Base-by-base conservation (phyloP, 2,329 filamentous ascomycete species). In the Alternaria sp. region DNA sequence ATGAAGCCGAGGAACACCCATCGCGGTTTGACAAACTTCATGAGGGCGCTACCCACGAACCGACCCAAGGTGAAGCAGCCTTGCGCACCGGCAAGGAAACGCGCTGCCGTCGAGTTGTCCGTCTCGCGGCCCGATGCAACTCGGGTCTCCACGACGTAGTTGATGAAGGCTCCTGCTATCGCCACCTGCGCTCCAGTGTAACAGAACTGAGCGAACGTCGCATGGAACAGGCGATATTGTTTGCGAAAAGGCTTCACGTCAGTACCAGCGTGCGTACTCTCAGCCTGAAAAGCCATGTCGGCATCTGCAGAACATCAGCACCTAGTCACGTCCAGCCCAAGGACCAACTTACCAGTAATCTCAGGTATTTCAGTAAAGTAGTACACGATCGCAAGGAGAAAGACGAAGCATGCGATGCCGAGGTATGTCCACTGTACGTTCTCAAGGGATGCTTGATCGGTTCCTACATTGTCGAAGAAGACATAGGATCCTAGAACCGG, bases 221-320 rank as follows among this genome's bases (percentile, higher is more conserved):
- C 91, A 68, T 92, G 89, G 81, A 93, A 92, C 3, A 93, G 82
- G 24, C 86, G 86, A 75, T 90, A 92, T 72, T 89, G 86, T 64
- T 84, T 86, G 52, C 72, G 70, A 66, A 89, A 81, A 0, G 85
- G 84, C 54, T 83, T 80, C 26, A 79, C 72, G 51, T 82, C 73
- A 5, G 74, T 72, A 3, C 70, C 72, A 11, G 71, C 74, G 41
- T 77, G 70, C 14, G 75, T 73, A 24, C 66, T 68, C 40, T 71
- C 66, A 11, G 74, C 83, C 67, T 86, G 83, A 33, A 83, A 79
- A 5, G 79, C 80, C 85, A 88, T 88, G 69, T 88, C 86, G 48
- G 71, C 70, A 49, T 74, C 71, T 63, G 33, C 9, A 24, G 4
- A 5, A 23, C 11, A 14, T 45, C 23, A 61, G 46, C 14, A 58